A percentile compares a stretch with the other conserved stretches of the same genome.
Conservation (phyloP, 192 early-diverging fungal species). For the Podochytrium sp. region DNA sequence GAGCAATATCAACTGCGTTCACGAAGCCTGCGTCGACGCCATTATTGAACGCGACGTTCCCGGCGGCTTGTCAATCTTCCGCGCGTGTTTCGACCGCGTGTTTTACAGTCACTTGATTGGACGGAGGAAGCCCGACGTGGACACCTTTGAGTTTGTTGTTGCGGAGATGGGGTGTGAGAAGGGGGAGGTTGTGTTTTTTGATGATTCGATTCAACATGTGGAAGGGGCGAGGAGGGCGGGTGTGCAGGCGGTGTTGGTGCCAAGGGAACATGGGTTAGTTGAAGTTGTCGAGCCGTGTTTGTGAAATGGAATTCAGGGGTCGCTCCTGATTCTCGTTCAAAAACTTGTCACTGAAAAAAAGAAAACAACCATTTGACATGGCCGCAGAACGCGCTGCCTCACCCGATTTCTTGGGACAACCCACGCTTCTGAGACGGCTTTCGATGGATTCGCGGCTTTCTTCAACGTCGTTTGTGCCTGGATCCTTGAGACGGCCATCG, state of each 20-base stretch:
- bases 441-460: too few species aligned
- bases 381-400: too few species aligned
- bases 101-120: constrained; percentile 6
- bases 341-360: too few species aligned
- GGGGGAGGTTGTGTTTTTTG: neutral
- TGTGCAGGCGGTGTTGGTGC: neutral
- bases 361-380: too few species aligned
- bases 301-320: too few species aligned
- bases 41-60: constrained; percentile 14
- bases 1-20: constrained; percentile 1
- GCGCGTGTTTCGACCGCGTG: neutral
- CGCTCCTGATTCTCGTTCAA: too few species aligned
- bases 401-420: too few species aligned
- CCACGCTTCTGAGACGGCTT: too few species aligned
- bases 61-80: neutral
- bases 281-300: neutral
- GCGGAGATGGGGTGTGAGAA: neutral
- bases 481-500: too few species aligned
- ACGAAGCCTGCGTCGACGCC: neutral
- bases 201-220: constrained; percentile 10
- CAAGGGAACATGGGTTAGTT: neutral
- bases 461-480: too few species aligned
- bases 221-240: neutral
- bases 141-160: neutral
- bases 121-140: neutral